phyloP scores from a whole-genome alignment of 2,329 filamentous ascomycete species.

The Ophiostoma sp. region DNA sequence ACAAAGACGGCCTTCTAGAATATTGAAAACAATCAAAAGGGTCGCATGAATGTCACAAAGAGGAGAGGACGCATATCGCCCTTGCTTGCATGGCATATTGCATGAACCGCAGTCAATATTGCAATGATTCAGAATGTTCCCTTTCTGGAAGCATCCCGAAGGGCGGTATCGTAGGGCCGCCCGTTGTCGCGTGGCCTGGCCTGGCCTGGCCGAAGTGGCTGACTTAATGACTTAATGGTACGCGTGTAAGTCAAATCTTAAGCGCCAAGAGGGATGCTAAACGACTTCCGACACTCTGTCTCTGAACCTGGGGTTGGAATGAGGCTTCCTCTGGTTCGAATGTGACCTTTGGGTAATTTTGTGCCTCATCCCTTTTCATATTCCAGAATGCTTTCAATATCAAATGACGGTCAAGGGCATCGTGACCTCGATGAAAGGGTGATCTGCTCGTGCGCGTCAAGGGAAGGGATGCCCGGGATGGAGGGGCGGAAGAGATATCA shows the following conservation, averaged over 20 bases:
- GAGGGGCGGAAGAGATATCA: not conserved
- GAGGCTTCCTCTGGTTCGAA: not conserved
- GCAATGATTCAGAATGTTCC: not conserved
- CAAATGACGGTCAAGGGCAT: not conserved
- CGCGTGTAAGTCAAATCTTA: not conserved
- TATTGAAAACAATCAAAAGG: not conserved
- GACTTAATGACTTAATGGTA: not conserved
- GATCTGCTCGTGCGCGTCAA: not conserved
- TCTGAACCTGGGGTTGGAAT: not conserved
- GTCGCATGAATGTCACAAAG: not conserved
- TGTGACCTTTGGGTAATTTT: not conserved
- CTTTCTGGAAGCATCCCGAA: not conserved
- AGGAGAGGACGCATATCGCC: not conserved
- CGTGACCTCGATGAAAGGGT: not conserved
- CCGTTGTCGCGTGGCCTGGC: not conserved
- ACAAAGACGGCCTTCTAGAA: not conserved
- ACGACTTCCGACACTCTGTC: not conserved
- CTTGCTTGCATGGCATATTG: not conserved
- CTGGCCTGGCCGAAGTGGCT: not conserved
- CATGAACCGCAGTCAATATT: not conserved
- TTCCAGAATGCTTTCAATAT: not conserved
- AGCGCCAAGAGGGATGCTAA: not conserved
- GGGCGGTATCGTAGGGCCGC: not conserved
- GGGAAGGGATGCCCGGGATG: not conserved
- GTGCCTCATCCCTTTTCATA: not conserved